A percentile compares a stretch with the other conserved stretches of the same genome.
These are phyloP conservation scores for Monosporascus sp. DNA, from an alignment of 2,329 filamentous ascomycete species.

Conservation along the genomic window DNA sequence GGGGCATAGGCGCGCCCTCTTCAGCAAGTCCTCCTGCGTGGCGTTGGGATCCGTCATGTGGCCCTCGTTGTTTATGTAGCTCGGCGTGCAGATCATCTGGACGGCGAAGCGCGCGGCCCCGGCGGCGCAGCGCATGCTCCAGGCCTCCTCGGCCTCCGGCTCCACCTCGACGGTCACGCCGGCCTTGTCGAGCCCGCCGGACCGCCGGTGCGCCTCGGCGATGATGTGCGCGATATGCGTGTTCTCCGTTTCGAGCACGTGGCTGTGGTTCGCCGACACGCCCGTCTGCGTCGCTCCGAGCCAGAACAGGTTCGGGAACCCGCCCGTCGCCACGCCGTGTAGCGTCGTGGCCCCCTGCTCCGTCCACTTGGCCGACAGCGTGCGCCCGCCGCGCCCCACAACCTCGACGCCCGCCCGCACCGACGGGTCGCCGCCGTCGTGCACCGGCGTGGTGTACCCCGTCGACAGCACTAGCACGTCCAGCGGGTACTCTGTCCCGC, in stretches of 20 bases:
- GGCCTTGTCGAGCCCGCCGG: conserved; percentile 10
- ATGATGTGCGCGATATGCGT: conserved; percentile 27
- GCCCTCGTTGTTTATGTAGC: conserved; percentile 46
- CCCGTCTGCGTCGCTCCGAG: conserved; percentile 36
- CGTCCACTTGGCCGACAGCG: conserved; percentile 18
- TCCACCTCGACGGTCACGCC: conserved; percentile 36
- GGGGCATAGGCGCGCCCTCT: conserved; percentile 21
- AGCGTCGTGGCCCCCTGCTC: conserved; percentile 39
- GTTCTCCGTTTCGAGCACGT: conserved; percentile 14
- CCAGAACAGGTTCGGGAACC: conserved; percentile 53
- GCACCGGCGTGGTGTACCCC: conserved; percentile 33
- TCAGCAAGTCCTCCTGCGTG: conserved; percentile 25
- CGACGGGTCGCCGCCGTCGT: conserved; percentile 37
- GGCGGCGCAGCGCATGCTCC: conserved; percentile 31
- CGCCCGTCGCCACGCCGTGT: conserved; percentile 42
- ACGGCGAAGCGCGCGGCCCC: conserved; percentile 34
- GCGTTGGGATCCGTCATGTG: conserved; percentile 14
- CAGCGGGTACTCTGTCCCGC: conserved; percentile 40
- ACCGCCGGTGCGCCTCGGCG: conserved; percentile 25
- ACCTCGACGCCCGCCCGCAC: conserved; percentile 31
- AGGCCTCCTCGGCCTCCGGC: conserved; percentile 39
- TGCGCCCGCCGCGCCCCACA: conserved; percentile 14
- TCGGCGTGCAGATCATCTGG: conserved; percentile 45
- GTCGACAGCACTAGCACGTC: conserved; percentile 31
- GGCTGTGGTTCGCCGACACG: conserved; percentile 17